Evolutionary conservation across 108 stramenopile species (phyloP), one percentile per base, ranked within the genome.

Genomic region (Pseudonitzschia delicatissima): DNA sequence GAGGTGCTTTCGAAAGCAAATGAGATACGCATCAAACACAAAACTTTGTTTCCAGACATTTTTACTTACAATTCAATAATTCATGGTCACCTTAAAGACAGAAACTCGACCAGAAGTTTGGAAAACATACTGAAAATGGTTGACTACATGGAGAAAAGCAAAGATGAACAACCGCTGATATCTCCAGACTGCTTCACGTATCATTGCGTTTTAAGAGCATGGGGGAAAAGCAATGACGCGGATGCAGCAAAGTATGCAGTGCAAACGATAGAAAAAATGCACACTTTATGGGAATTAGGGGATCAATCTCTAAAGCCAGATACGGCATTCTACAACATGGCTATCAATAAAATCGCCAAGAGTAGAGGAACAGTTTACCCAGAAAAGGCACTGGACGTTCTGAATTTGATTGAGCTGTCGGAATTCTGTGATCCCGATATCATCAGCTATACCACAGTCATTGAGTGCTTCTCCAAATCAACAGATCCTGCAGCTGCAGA

Each of bases 51-150:
- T 13, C 85, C 84, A 2, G 82, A 87, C 48, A 64, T 62, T 17
- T 53, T 67, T 1, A 79, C 86, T 1, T 90, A 85, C 76, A 90
- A 90, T 47, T 66, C 77, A 39, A 73, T 90, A 26, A 39, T 85
- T 26, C 69, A 85, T 67, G 82, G 84, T 12, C 42, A 74, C 48
- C 40, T 75, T 5, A 62, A 47, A 34, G 44, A 33, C 42, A 67
- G 29, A 3, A 51, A 68, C 42, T 67, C 61, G 20, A 37, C 39
- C 20, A 35, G 58, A 25, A 34, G 60, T 18, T 31, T 74, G 12
- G 21, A 71, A 7, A 64, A 66, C 32, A 60, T 69, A 5, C 31
- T 64, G 12, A 31, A 28, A 5, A 60, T 78, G 45, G 69, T 82
- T 29, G 17, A 71, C 6, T 65, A 68, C 37, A 78, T 82, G 81